Conservation (phyloP, 2,329 filamentous ascomycete genomes). For the Xylaria arbuscula region DNA sequence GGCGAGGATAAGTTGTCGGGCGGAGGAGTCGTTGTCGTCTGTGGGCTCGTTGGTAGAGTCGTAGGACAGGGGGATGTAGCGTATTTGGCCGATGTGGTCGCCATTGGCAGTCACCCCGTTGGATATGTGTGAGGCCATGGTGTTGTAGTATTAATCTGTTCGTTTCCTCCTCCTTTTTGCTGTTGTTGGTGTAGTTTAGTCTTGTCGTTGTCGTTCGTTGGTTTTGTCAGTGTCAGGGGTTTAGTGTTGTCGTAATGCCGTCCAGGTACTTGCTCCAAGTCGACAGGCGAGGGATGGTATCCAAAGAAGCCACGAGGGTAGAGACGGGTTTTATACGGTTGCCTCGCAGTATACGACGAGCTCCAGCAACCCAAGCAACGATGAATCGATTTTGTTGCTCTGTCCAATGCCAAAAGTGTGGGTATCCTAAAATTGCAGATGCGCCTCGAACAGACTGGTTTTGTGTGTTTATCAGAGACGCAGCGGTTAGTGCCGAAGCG, state of each 20-base stretch:
- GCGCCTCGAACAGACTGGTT: constrained; percentile 17
- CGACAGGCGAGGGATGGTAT: neutral
- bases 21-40: constrained; percentile 82
- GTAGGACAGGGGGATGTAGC: constrained; percentile 80
- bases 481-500: constrained; percentile 30
- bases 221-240: neutral
- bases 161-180: constrained; percentile 6
- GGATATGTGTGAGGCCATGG: constrained; percentile 43
- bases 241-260: constrained; percentile 2
- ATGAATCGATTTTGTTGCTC: constrained; percentile 16
- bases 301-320: constrained; percentile 13
- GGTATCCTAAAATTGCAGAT: constrained; percentile 34
- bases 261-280: neutral
- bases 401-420: constrained; percentile 32
- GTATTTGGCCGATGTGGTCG: constrained; percentile 59
- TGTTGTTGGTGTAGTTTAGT: neutral
- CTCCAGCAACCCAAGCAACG: neutral
- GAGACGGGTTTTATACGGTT: constrained; percentile 1
- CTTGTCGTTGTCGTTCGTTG: neutral
- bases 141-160: constrained; percentile 7
- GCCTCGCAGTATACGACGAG: neutral
- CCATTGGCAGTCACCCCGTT: constrained; percentile 40
- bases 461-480: neutral
- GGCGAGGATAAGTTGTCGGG: constrained; percentile 79
- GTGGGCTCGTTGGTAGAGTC: constrained; percentile 78